A percentile compares a stretch with the other conserved stretches of the same genome.
Conservation (phyloP, 2,329 filamentous ascomycete genomes). For the Aureobasidium sp. region DNA sequence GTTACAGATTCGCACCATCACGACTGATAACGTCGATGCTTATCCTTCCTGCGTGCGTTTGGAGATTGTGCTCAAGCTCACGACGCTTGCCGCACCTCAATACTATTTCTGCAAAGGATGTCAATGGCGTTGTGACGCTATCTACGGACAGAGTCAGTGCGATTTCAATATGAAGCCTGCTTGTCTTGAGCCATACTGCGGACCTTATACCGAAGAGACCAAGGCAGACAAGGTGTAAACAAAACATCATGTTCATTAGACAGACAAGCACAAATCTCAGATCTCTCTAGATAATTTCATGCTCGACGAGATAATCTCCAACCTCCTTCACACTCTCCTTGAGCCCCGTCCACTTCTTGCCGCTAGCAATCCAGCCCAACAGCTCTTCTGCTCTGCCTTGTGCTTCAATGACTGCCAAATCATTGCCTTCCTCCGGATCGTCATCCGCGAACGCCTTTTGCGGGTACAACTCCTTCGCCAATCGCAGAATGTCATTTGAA, state of each 20-base stretch:
- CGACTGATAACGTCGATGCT: not conserved
- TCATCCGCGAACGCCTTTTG: constrained; percentile 32
- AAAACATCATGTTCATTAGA: too few relatives aligned
- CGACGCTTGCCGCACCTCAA: constrained; percentile 1
- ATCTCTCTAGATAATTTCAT: too few relatives aligned
- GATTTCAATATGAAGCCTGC: not conserved
- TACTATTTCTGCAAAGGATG: constrained; percentile 6
- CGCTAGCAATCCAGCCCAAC: constrained; percentile 26
- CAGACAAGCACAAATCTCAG: too few relatives aligned
- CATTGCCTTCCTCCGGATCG: constrained; percentile 18
- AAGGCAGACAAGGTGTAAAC: not conserved
- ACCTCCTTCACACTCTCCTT: constrained; percentile 24
- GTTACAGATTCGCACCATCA: not conserved
- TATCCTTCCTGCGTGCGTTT: not conserved
- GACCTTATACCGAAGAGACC: not conserved
- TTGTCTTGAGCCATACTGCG: not conserved
- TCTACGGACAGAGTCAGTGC: not conserved
- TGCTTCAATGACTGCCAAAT: constrained; percentile 23
- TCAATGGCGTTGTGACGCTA: not conserved
- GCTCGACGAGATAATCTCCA: not conserved
- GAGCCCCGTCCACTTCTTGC: constrained; percentile 26
- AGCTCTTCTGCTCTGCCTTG: constrained; percentile 26
- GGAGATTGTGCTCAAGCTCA: not conserved
- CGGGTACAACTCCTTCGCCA: constrained; percentile 36
- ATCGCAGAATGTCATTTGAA: constrained; percentile 39